Percentiles rank a stretch among this genome's conserved stretches.
phyloP scores from a whole-genome alignment of 345 rosid species.

The Eucalyptus caleyi region DNA sequence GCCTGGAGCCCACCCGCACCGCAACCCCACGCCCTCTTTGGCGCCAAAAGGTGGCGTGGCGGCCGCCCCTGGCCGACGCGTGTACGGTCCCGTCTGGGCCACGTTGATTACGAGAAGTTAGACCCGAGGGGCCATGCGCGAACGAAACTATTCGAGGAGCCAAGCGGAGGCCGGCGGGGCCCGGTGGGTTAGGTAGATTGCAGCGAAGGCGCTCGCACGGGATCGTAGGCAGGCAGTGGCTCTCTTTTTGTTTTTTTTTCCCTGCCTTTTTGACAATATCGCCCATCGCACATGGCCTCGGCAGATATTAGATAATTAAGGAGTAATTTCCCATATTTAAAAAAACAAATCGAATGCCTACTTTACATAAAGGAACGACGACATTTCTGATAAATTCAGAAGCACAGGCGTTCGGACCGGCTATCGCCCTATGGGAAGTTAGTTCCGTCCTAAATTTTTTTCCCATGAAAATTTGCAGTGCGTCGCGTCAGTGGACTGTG shows the following conservation, averaged over 20 bases:
- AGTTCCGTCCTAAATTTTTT: neutral
- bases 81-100: neutral
- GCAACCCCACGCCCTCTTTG: neutral
- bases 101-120: neutral
- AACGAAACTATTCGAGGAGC: neutral
- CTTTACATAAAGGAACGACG: neutral
- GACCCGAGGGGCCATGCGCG: neutral
- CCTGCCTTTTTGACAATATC: neutral
- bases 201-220: neutral
- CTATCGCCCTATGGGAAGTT: neutral
- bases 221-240: neutral
- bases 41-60: conserved; percentile 3
- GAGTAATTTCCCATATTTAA: neutral
- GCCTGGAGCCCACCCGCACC: conserved; percentile 4
- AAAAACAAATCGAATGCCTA: neutral
- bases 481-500: neutral
- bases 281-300: neutral
- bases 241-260: neutral
- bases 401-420: neutral
- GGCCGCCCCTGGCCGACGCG: neutral
- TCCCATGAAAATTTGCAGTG: neutral
- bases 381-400: neutral
- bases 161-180: neutral
- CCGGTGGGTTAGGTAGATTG: neutral
- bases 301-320: neutral